A percentile compares a stretch with the other conserved stretches of the same genome.
Evolutionary conservation across 306 rosid species (phyloP).

Genomic region (Quercus wislizeni): DNA sequence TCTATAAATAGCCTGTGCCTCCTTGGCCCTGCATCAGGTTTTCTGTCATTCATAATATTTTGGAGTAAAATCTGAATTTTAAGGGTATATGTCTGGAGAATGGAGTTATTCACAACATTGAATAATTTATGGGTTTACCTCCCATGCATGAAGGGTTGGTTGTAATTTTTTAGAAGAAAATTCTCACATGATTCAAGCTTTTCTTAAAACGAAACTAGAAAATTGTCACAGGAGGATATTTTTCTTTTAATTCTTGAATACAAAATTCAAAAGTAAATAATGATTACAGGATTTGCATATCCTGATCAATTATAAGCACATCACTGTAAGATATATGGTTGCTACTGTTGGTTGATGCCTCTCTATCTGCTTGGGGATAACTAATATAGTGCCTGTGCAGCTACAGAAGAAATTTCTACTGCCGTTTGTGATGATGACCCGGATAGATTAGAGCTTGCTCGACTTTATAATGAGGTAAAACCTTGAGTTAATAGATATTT

Average conservation of each 20-base stretch:
- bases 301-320: neutral
- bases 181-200: neutral
- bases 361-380: neutral
- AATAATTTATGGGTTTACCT: neutral
- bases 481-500: neutral
- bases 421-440: slow-evolving; percentile 58
- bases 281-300: neutral
- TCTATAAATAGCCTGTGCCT: neutral
- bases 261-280: neutral
- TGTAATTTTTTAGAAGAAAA: neutral
- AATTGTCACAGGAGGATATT: neutral
- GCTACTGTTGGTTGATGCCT: neutral
- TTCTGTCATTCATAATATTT: neutral
- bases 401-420: slow-evolving; percentile 57
- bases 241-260: neutral
- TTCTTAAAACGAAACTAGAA: neutral
- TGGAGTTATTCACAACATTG: neutral
- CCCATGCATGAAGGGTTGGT: neutral
- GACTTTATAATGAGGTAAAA: slow-evolving; percentile 77
- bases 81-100: neutral
- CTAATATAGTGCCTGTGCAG: slow-evolving; percentile 45
- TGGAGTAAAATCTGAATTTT: neutral
- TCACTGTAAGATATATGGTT: neutral
- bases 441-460: slow-evolving; percentile 62
- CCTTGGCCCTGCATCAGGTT: neutral